Percentiles rank a stretch among this genome's conserved stretches.
Conservation (phyloP, 2,329 filamentous ascomycete genomes). For the Cladosporium sp. region DNA sequence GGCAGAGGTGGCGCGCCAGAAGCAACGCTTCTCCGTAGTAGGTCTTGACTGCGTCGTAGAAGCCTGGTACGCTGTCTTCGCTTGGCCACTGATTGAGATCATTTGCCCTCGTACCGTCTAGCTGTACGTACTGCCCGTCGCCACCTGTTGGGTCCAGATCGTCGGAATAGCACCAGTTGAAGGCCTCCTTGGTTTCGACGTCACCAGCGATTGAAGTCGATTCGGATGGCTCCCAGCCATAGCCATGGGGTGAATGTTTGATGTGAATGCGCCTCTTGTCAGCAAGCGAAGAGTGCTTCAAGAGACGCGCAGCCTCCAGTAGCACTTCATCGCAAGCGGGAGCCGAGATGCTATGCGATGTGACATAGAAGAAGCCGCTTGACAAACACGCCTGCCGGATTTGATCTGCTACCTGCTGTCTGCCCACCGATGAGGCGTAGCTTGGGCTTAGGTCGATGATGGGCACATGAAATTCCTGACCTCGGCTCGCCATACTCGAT, state of each 20-base stretch:
- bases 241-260: constrained; percentile 40
- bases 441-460: background rate
- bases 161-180: constrained; percentile 46
- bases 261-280: constrained; percentile 44
- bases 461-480: background rate
- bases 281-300: constrained; percentile 33
- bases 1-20: constrained; percentile 43
- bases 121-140: constrained; percentile 43
- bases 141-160: constrained; percentile 42
- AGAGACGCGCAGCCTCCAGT: constrained; percentile 40
- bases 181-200: constrained; percentile 44
- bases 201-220: constrained; percentile 39
- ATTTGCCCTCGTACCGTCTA: constrained; percentile 37
- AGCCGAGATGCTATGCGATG: constrained; percentile 38
- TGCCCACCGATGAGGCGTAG: background rate
- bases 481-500: background rate
- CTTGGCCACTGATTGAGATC: constrained; percentile 41
- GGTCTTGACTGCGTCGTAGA: constrained; percentile 38
- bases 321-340: constrained; percentile 36
- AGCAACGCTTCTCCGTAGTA: constrained; percentile 43
- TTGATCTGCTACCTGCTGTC: constrained; percentile 36
- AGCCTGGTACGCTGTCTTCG: constrained; percentile 42
- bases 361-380: constrained; percentile 45
- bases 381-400: constrained; percentile 42
- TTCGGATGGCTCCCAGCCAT: constrained; percentile 45